A percentile compares a stretch with the other conserved stretches of the same genome.
Evolutionary conservation across 305 asterid genomes (phyloP).

Genomic region (Fraxinus angustifolia): DNA sequence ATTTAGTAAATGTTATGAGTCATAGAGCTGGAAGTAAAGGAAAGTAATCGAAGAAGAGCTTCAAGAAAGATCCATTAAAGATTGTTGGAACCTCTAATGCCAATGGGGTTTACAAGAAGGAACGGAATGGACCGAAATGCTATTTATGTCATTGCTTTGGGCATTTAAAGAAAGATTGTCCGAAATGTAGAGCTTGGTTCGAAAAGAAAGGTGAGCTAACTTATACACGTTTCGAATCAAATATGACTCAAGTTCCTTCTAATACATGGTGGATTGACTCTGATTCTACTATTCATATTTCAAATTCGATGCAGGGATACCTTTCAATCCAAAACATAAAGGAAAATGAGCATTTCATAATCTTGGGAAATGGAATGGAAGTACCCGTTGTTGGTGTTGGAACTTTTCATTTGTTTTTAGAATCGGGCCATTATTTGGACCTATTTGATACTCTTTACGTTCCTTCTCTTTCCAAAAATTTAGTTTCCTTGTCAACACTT

Average conservation of each 20-base stretch:
- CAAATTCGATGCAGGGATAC: background rate
- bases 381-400: background rate
- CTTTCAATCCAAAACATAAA: background rate
- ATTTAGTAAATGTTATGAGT: background rate
- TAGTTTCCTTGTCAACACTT: too few species aligned
- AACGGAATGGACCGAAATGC: background rate
- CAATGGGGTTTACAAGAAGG: background rate
- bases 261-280: background rate
- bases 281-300: background rate
- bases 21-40: background rate
- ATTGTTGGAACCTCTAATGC: background rate
- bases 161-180: background rate
- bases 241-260: background rate
- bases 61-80: background rate
- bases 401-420: background rate
- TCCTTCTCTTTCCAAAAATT: background rate
- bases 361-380: background rate
- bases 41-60: background rate
- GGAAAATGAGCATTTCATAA: too few species aligned
- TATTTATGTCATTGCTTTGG: background rate
- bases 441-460: background rate
- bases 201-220: background rate
- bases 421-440: background rate
- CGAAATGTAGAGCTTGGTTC: background rate
- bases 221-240: background rate